Evolutionary conservation across 495 filamentous ascomycete species (phyloP).

Genomic region (Neurospora terricola): DNA sequence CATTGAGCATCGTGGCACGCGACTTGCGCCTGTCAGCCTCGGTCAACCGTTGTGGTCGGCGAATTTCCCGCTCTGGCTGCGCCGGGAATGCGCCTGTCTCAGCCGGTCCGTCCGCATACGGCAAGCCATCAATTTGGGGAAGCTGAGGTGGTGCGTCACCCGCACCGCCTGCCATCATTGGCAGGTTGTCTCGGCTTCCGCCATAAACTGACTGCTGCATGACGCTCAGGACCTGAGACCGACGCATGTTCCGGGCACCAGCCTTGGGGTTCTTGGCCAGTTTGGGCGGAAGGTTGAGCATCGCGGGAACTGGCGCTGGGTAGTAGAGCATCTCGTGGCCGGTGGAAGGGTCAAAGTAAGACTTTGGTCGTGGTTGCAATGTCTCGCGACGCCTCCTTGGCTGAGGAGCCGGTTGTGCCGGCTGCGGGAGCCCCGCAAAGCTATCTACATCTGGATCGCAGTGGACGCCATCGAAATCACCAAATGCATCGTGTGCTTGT

Average conservation of each 20-base stretch:
- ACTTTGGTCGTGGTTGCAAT: constrained; percentile 34
- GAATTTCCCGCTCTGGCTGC: constrained; percentile 15
- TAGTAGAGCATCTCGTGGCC: constrained; percentile 85
- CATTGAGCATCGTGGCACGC: constrained; percentile 30
- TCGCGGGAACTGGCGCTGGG: constrained; percentile 85
- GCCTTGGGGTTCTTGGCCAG: constrained; percentile 64
- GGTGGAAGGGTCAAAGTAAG: constrained; percentile 53
- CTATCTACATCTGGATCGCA: constrained; percentile 44
- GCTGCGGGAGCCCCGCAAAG: constrained; percentile 15
- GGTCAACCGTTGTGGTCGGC: constrained; percentile 18
- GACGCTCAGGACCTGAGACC: constrained; percentile 49
- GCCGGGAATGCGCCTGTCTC: constrained; percentile 25
- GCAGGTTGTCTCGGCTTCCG: constrained; percentile 8
- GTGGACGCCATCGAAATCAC: constrained; percentile 92
- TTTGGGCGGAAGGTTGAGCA: constrained; percentile 84
- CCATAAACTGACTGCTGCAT: constrained; percentile 25
- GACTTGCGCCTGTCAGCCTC: constrained; percentile 29
- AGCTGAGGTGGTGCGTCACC: constrained; percentile 4
- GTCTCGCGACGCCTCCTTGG: constrained; percentile 1
- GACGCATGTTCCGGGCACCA: constrained; percentile 54
- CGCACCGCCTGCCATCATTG: constrained; percentile 7
- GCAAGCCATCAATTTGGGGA: constrained; percentile 7
- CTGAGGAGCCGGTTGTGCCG: constrained; percentile 5
- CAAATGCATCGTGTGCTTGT: constrained; percentile 63
- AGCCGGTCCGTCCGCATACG: constrained; percentile 17